Conservation (phyloP, 202 grass and related monocot species). For the Schoenoplectus triqueter region DNA sequence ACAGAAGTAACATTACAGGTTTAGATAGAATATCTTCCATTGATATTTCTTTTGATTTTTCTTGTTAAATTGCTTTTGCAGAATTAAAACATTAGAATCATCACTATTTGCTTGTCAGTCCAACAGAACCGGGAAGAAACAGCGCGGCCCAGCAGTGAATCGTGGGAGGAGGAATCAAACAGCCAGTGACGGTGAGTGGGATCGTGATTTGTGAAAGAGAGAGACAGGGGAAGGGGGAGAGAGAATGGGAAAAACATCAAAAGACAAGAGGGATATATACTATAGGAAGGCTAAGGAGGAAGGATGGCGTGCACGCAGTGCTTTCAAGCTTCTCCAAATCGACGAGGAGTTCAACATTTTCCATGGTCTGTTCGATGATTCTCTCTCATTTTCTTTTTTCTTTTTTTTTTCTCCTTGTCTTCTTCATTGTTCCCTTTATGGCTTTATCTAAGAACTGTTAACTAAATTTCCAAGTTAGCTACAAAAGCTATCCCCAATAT, state of each 20-base stretch:
- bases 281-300: constrained; percentile 91
- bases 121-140: not conserved
- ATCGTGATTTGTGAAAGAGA: not conserved
- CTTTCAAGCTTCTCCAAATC: constrained; percentile 91
- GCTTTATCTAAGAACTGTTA: not conserved
- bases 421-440: not conserved
- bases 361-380: constrained; percentile 41
- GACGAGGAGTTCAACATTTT: constrained; percentile 88
- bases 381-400: not conserved
- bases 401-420: constrained; percentile 5
- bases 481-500: not conserved
- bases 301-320: constrained; percentile 81
- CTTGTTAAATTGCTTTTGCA: too few relatives aligned
- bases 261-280: constrained; percentile 90
- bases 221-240: not conserved
- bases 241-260: constrained; percentile 67
- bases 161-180: too few relatives aligned
- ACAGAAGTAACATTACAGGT: too few relatives aligned
- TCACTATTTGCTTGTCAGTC: too few relatives aligned
- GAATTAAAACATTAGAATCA: too few relatives aligned
- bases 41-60: too few relatives aligned
- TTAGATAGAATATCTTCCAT: too few relatives aligned
- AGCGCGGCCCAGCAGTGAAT: too few relatives aligned
- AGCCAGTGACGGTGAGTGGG: not conserved
- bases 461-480: not conserved